These are phyloP conservation scores for Fusarium verrucosum DNA, from an alignment of 2,329 filamentous ascomycete genomes.

Conservation along the genomic window DNA sequence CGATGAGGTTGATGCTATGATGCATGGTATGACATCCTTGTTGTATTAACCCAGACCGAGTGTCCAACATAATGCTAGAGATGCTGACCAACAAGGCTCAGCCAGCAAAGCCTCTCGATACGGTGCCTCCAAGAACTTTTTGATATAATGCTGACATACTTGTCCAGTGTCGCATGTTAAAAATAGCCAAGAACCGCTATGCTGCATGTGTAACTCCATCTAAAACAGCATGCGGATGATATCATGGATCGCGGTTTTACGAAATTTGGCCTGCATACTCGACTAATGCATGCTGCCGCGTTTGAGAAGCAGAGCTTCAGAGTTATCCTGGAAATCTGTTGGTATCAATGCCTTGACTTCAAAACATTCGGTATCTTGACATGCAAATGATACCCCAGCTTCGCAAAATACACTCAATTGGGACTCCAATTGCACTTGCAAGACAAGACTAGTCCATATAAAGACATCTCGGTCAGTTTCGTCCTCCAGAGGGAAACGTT, in stretches of 20 bases:
- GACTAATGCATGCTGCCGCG: conserved; percentile 34
- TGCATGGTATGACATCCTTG: not conserved
- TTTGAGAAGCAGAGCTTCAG: conserved; percentile 29
- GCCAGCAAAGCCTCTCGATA: conserved; percentile 9
- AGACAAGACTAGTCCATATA: conserved; percentile 35
- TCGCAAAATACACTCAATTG: conserved; percentile 42
- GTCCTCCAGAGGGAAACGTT: conserved; percentile 17
- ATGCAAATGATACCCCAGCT: conserved; percentile 13
- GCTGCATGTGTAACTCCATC: conserved; percentile 38
- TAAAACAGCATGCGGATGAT: conserved; percentile 37
- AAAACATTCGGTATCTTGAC: conserved; percentile 7
- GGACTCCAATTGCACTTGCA: conserved; percentile 40
- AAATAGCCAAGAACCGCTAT: conserved; percentile 8
- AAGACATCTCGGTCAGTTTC: conserved; percentile 14
- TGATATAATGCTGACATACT: conserved; percentile 3
- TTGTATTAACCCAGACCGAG: not conserved
- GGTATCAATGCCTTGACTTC: conserved; percentile 23
- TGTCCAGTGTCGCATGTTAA: conserved; percentile 12
- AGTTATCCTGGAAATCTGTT: conserved; percentile 3
- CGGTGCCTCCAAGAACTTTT: conserved; percentile 2
- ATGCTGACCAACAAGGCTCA: not conserved
- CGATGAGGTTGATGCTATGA: not conserved
- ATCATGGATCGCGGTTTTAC: conserved; percentile 32
- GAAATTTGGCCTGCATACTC: conserved; percentile 32
- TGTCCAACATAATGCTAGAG: not conserved